A percentile compares a stretch with the other conserved stretches of the same genome.
Evolutionary conservation across 768 basidiomycete species (phyloP).

Genomic region (Russula earlei): DNA sequence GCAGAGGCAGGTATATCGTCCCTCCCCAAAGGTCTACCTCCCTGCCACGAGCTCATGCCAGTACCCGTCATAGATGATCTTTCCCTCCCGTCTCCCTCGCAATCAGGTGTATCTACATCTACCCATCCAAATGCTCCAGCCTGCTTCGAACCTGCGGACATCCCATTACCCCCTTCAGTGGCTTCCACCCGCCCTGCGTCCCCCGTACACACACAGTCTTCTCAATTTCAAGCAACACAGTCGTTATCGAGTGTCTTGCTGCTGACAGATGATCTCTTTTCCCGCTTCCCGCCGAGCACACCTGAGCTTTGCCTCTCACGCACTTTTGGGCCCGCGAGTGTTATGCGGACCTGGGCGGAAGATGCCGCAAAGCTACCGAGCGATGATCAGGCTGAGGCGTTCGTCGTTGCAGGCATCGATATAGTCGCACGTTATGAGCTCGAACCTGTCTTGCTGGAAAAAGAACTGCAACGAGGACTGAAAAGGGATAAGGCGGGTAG

Average conservation of each 20-base stretch:
- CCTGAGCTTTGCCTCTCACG: slow-evolving; percentile 41
- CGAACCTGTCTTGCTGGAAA: slow-evolving; percentile 26
- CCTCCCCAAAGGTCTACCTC: neutral
- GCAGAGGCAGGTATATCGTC: neutral
- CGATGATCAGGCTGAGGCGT: slow-evolving; percentile 50
- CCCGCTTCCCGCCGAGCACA: slow-evolving; percentile 50
- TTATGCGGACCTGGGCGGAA: slow-evolving; percentile 65
- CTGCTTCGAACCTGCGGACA: slow-evolving; percentile 2
- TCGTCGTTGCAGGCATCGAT: slow-evolving; percentile 45
- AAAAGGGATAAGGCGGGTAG: slow-evolving; percentile 12
- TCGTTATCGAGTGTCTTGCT: slow-evolving; percentile 43
- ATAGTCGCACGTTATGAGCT: slow-evolving; percentile 43
- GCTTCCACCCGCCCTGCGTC: slow-evolving; percentile 4
- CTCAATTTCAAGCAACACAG: neutral
- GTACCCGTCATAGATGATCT: neutral
- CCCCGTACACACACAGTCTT: slow-evolving; percentile 22
- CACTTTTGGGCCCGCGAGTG: slow-evolving; percentile 75
- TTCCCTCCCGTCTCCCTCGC: neutral
- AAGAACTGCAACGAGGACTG: slow-evolving; percentile 13
- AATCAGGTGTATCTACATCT: neutral
- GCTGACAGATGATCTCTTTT: slow-evolving; percentile 49
- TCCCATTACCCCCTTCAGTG: slow-evolving; percentile 14
- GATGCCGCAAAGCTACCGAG: slow-evolving; percentile 32
- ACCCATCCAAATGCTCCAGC: neutral
- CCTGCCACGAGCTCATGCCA: neutral